These are phyloP conservation scores for Trypanosoma avium DNA, from an alignment of 208 protist species.

Conservation along the genomic window DNA sequence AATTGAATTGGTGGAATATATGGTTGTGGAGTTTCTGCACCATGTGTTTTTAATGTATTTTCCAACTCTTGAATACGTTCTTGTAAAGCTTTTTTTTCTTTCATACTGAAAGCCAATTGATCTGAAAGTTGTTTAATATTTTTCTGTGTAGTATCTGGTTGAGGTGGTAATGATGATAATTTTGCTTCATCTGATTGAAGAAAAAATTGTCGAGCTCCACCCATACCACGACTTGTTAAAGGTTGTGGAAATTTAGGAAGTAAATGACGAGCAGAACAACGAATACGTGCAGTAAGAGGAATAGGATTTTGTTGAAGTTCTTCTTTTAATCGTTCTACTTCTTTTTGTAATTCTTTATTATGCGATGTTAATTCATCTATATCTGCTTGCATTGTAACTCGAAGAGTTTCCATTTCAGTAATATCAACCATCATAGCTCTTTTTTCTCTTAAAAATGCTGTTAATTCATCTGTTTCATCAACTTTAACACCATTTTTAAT, in stretches of 20 bases:
- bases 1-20: constrained; percentile 24
- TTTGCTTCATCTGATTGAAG: constrained; percentile 12
- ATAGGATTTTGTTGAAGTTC: constrained; percentile 24
- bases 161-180: not conserved
- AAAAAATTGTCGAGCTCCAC: not conserved
- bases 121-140: constrained; percentile 40
- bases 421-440: constrained; percentile 57
- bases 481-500: constrained; percentile 24
- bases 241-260: not conserved
- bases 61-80: constrained; percentile 43
- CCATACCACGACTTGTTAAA: constrained; percentile 8
- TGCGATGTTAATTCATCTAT: constrained; percentile 65
- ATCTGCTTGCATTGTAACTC: constrained; percentile 73
- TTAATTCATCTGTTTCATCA: constrained; percentile 41
- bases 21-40: constrained; percentile 1
- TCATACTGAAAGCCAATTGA: constrained; percentile 55
- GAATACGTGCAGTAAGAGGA: constrained; percentile 30
- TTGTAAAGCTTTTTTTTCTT: constrained; percentile 34
- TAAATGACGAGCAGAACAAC: constrained; percentile 1
- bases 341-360: constrained; percentile 43
- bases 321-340: constrained; percentile 41
- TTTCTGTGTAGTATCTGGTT: constrained; percentile 6
- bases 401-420: constrained; percentile 69
- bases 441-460: constrained; percentile 37
- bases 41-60: constrained; percentile 25